Evolutionary conservation across 2,329 filamentous ascomycete species (phyloP), one percentile per base, ranked within the genome.

Genomic region (Apiospora marii): DNA sequence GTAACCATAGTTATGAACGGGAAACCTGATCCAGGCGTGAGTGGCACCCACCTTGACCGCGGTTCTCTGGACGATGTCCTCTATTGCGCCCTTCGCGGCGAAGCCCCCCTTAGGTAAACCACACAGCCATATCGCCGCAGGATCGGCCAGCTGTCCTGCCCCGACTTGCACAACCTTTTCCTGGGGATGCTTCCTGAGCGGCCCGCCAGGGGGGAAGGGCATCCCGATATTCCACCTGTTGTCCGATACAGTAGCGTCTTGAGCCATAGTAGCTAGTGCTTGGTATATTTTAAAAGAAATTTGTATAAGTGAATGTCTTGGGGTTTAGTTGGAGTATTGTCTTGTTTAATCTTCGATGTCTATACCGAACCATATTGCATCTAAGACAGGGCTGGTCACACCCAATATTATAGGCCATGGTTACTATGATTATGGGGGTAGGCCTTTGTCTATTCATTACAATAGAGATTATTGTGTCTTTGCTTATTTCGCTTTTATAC

Each of bases 171-270:
- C 10, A 24, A 24, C n/a, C 1, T n/a, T 13, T n/a, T 8, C 48
- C 10, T 10, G 7, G 6, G 22, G n/a, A 7, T 12, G 4, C 7
- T 61, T 37, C 1, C 7, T 61, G 16, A 37, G 48, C n/a, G 48
- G 22, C 48, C 22, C 34, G 10, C 58, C 58, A 64, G 19, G 1
- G 30, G 58, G 58, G 1, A 64, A n/a, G 8, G 58, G 58, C 58
- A 64, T 64, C 4, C 58, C 58, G n/a, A 64, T n/a, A 41, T 64
- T 8, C 58, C 58, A 64, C 22, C 58, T 64, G 30, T 37, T n/a
- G 8, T 64, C 30, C 12, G 34, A 30, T 10, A 16, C 14, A 5
- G 30, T 8, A 19, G 14, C 12, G 53, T 22, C 7, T 37, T 37
- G n/a, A 51, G 48, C 48, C 53, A 61, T 61, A 19, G 22, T 61